Base-by-base conservation (phyloP, 2,329 filamentous ascomycete species). In the Trichoderma endophyticum region DNA sequence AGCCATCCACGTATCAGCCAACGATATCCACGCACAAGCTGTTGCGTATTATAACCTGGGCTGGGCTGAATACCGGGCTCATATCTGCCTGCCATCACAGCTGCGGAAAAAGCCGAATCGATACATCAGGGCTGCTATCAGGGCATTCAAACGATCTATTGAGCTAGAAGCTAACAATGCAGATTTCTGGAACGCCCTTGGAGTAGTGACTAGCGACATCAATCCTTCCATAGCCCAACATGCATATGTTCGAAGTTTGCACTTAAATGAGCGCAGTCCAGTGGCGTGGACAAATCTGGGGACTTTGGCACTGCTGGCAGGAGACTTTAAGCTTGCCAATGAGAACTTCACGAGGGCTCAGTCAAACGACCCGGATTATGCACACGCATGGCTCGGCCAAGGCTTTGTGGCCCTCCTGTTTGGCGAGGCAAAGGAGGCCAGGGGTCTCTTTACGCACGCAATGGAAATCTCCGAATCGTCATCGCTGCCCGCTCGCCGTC, bases 31-130 rank as follows among this genome's bases (percentile, higher is more conserved):
- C 79, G 95, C 95, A 4, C 95, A 97, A 81, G 93, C 96, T 1
- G 93, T 98, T n/a, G 93, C 95, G 0, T 96, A 95, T 87, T 99
- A 97, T 82, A 99, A 99, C 77, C 85, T 99, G 21, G 96, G 96
- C 56, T 98, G 95, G 93, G 93, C 93, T 1, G 96, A 99, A 80
- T 90, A 96, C 79, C 89, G 92, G 59, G 93, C 94, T 0, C 93
- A 97, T 78, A 83, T 86, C 12, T 93, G 90, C 77, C 84, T 93
- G 24, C 87, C 86, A 43, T 79, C 80, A 1, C 78, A 81, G 3
- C 77, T 86, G 61, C 84, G 83, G 43, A 90, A 89, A 77, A 91
- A 87, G 77, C 85, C 86, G 21, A 87, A 89, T 78, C 87, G 87
- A 75, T 94, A 94, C 75, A 85, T 96, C 61, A 95, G 92, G 80